Evolutionary conservation across 2,329 filamentous ascomycete genomes (phyloP).

Genomic region (Botrytis hyacinthi): DNA sequence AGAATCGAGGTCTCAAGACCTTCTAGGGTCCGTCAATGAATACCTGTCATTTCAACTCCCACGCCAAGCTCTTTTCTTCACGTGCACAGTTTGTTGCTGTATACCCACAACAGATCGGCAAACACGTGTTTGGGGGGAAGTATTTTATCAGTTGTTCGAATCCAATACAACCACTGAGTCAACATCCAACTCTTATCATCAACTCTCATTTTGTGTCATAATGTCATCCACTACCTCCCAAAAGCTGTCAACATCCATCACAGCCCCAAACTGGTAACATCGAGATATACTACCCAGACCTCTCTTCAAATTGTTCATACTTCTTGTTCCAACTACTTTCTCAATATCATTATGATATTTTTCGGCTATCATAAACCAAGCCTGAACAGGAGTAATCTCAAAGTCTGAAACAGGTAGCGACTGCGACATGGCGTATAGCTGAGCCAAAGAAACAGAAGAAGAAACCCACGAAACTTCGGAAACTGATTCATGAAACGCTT

Average conservation of each 20-base stretch:
- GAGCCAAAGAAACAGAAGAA: constrained; percentile 20
- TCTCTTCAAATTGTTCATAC: constrained; percentile 29
- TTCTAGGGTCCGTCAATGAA: neutral
- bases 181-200: neutral
- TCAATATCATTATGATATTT: constrained; percentile 22
- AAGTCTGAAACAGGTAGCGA: constrained; percentile 30
- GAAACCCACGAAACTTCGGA: constrained; percentile 20
- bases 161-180: neutral
- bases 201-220: constrained; percentile 1
- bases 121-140: neutral
- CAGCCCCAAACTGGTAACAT: constrained; percentile 35
- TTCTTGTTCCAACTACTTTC: neutral
- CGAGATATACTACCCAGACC: constrained; percentile 26
- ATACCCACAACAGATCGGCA: neutral
- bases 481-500: constrained; percentile 12
- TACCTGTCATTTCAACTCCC: neutral
- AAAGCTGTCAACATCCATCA: constrained; percentile 32
- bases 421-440: constrained; percentile 28
- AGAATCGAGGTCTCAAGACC: neutral
- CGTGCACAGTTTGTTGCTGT: neutral
- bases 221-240: constrained; percentile 30
- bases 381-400: constrained; percentile 38
- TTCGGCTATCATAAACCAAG: constrained; percentile 33
- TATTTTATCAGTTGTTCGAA: neutral
- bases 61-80: too few relatives aligned